phyloP scores from a whole-genome alignment of 2,329 filamentous ascomycete genomes.

The Trichoderma cornu-damae region DNA sequence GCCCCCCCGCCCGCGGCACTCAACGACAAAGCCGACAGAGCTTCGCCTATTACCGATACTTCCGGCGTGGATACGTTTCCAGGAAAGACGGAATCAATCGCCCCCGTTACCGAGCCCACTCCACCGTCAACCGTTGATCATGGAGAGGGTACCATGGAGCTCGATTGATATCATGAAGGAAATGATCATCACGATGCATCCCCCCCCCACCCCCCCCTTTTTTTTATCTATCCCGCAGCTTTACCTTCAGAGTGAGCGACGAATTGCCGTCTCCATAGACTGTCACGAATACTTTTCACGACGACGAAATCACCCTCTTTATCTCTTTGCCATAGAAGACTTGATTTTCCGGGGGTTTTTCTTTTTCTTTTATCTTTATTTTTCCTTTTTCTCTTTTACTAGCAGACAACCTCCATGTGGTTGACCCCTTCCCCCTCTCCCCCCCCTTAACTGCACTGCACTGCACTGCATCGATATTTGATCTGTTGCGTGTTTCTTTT shows the following conservation, averaged over 20 bases:
- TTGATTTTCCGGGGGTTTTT: neutral
- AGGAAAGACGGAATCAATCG: slow-evolving; percentile 30
- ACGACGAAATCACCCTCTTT: slow-evolving; percentile 2
- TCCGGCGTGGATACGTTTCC: slow-evolving; percentile 20
- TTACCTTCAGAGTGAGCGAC: neutral
- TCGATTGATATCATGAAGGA: slow-evolving; percentile 30
- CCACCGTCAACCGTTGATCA: slow-evolving; percentile 39
- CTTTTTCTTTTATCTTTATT: no score
- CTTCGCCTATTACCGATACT: slow-evolving; percentile 27
- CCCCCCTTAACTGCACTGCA: no score
- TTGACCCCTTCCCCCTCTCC: no score
- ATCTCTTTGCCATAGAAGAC: slow-evolving; percentile 12
- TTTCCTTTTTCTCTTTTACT: neutral
- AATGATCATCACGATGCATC: neutral
- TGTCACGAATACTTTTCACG: slow-evolving; percentile 15
- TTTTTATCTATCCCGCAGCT: neutral
- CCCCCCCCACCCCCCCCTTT: no score
- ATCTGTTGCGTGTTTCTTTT: neutral
- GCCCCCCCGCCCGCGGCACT: slow-evolving; percentile 21
- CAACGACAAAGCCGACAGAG: slow-evolving; percentile 24
- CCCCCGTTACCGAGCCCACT: slow-evolving; percentile 36
- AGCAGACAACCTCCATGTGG: neutral
- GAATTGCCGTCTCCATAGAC: slow-evolving; percentile 12
- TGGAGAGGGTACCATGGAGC: slow-evolving; percentile 37
- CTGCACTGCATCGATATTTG: neutral